These are phyloP conservation scores for Crithidia fasciculata DNA, from an alignment of 208 protist species.

Conservation along the genomic window DNA sequence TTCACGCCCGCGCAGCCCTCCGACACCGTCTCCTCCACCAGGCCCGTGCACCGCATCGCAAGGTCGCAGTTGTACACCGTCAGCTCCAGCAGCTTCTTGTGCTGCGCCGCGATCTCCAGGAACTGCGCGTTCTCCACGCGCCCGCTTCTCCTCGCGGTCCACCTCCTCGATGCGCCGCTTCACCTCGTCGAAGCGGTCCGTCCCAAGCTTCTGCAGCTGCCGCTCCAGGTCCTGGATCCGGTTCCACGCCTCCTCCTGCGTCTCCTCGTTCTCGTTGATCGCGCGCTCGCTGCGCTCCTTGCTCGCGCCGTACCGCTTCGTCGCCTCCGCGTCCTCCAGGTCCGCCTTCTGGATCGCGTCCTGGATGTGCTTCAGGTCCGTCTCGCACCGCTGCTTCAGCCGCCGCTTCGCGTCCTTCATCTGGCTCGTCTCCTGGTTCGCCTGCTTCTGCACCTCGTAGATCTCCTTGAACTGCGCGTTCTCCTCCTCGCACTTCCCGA, in stretches of 20 bases:
- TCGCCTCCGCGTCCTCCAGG: slow-evolving; percentile 79
- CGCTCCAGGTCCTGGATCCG: slow-evolving; percentile 85
- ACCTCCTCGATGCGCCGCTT: slow-evolving; percentile 88
- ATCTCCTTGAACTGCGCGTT: slow-evolving; percentile 80
- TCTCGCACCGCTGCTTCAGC: slow-evolving; percentile 78
- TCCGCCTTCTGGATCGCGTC: slow-evolving; percentile 85
- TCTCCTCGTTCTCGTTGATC: slow-evolving; percentile 72
- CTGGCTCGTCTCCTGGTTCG: slow-evolving; percentile 75
- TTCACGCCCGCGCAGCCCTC: slow-evolving; percentile 76
- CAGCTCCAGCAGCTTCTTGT: slow-evolving; percentile 88
- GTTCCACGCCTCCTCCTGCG: slow-evolving; percentile 80
- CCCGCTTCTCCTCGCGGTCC: slow-evolving; percentile 78
- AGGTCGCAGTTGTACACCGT: slow-evolving; percentile 86
- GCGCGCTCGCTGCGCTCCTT: slow-evolving; percentile 80
- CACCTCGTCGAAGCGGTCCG: slow-evolving; percentile 84
- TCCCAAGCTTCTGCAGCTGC: slow-evolving; percentile 75
- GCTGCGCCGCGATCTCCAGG: slow-evolving; percentile 72
- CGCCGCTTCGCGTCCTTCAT: slow-evolving; percentile 85
- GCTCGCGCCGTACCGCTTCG: slow-evolving; percentile 71
- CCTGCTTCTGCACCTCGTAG: slow-evolving; percentile 83
- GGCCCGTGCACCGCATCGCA: slow-evolving; percentile 63
- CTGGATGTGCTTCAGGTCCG: slow-evolving; percentile 77
- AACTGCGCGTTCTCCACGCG: slow-evolving; percentile 86
- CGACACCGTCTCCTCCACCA: slow-evolving; percentile 77
- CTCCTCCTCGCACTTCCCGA: slow-evolving; percentile 79